Percentiles rank a stretch among this genome's conserved stretches.
phyloP scores from a whole-genome alignment of 352 stramenopile genomes.

The Phytophthora macrochlamydospora region DNA sequence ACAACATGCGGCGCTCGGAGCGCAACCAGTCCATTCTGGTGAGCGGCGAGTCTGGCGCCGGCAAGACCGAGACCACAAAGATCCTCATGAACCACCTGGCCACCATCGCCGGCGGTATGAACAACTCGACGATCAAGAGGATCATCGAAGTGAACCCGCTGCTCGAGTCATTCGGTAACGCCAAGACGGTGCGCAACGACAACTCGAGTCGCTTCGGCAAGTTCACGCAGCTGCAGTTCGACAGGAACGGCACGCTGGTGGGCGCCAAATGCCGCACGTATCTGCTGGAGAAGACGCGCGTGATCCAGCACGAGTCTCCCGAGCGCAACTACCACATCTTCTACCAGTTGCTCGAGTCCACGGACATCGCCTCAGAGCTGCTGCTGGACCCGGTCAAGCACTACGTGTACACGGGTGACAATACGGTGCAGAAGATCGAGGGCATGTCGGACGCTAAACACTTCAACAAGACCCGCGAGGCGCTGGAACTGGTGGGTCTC shows the following conservation, averaged over 20 bases:
- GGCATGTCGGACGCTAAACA: constrained; percentile 76
- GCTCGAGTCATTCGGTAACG: constrained; percentile 98
- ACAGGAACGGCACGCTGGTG: constrained; percentile 78
- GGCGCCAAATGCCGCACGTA: constrained; percentile 96
- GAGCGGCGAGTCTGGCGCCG: constrained; percentile 87
- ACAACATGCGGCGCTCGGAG: constrained; percentile 73
- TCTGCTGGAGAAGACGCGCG: constrained; percentile 96
- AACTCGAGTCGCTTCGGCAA: constrained; percentile 97
- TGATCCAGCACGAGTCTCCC: constrained; percentile 92
- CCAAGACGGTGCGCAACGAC: constrained; percentile 97
- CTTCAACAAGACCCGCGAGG: constrained; percentile 82
- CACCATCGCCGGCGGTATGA: constrained; percentile 74
- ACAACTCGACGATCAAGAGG: constrained; percentile 95
- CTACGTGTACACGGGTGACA: constrained; percentile 75
- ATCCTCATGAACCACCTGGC: constrained; percentile 91
- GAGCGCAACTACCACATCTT: constrained; percentile 99
- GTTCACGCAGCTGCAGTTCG: constrained; percentile 97
- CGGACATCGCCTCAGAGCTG: constrained; percentile 48
- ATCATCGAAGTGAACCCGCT: constrained; percentile 99
- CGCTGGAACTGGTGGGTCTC: constrained; percentile 85
- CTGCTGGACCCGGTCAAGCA: constrained; percentile 52
- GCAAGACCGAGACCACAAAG: constrained; percentile 96
- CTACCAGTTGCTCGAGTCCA: constrained; percentile 88
- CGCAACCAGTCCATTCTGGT: constrained; percentile 89
- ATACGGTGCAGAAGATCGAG: constrained; percentile 71